phyloP scores from a whole-genome alignment of 176 grass and related monocot species.

The Themeda triandra region DNA sequence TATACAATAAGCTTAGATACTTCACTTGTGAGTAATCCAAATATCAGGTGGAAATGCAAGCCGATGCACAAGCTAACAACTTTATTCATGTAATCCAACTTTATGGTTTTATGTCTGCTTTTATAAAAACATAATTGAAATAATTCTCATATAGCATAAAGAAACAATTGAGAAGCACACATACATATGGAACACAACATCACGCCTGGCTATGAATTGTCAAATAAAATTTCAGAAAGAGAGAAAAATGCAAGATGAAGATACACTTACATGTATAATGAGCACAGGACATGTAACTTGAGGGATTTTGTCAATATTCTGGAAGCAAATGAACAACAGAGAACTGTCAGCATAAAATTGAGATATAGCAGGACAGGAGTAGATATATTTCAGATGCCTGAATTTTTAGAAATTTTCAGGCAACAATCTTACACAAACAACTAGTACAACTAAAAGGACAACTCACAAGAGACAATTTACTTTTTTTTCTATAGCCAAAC shows the following conservation, averaged over 20 bases:
- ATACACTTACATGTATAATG: conserved; percentile 89
- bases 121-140: too few relatives aligned
- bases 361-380: background rate
- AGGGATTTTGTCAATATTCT: conserved; percentile 97
- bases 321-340: conserved; percentile 23
- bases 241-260: conserved; percentile 19
- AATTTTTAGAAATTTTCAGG: background rate
- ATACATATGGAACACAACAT: background rate
- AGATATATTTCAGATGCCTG: background rate
- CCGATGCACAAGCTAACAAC: too few relatives aligned
- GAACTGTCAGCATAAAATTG: conserved; percentile 22
- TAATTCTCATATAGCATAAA: background rate
- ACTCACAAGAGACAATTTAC: background rate
- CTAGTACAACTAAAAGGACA: background rate
- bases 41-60: too few relatives aligned
- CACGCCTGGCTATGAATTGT: background rate
- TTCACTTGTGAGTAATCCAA: too few relatives aligned
- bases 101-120: too few relatives aligned
- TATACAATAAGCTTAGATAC: background rate
- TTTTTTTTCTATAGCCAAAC: background rate
- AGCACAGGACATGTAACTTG: conserved; percentile 82
- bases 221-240: background rate
- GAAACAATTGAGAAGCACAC: background rate
- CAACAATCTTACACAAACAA: background rate
- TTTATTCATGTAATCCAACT: too few relatives aligned